A percentile compares a stretch with the other conserved stretches of the same genome.
phyloP scores from a whole-genome alignment of 768 basidiomycete genomes.

The Hysterangium stoloniferum region DNA sequence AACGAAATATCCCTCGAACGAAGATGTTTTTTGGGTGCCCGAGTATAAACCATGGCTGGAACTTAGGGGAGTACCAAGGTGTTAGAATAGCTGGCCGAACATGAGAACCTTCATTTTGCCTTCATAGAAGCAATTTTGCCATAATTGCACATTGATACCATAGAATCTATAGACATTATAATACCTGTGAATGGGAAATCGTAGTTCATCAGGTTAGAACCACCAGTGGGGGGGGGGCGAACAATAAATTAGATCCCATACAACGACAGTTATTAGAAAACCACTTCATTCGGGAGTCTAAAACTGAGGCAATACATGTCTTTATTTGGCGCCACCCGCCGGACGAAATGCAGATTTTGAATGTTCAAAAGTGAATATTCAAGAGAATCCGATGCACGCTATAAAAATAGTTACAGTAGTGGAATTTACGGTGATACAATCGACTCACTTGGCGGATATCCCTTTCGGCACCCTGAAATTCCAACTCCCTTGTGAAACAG shows the following conservation, averaged over 20 bases:
- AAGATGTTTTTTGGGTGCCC: constrained; percentile 62
- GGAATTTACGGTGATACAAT: not conserved
- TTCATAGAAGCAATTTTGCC: too few species aligned
- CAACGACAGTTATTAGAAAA: constrained; percentile 12
- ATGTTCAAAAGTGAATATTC: constrained; percentile 43
- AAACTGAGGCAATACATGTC: constrained; percentile 98
- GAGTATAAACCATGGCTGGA: constrained; percentile 24
- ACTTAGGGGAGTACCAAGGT: not conserved
- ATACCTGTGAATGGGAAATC: too few species aligned
- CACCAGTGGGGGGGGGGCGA: too few species aligned
- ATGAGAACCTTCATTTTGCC: not conserved
- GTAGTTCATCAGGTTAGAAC: too few species aligned
- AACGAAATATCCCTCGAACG: constrained; percentile 36
- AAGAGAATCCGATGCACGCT: constrained; percentile 12
- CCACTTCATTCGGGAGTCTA: constrained; percentile 46
- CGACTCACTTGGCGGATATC: constrained; percentile 75
- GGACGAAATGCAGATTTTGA: constrained; percentile 62
- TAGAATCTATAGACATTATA: too few species aligned
- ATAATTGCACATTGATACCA: too few species aligned
- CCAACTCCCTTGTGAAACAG: constrained; percentile 88
- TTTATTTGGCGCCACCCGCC: constrained; percentile 92
- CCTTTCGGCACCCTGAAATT: constrained; percentile 51
- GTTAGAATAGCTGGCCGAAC: not conserved
- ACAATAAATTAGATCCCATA: not conserved
- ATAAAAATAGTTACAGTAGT: not conserved